A percentile compares a stretch with the other conserved stretches of the same genome.
Conservation (phyloP, 352 stramenopile genomes). For the Phytopythium kandeliae region DNA sequence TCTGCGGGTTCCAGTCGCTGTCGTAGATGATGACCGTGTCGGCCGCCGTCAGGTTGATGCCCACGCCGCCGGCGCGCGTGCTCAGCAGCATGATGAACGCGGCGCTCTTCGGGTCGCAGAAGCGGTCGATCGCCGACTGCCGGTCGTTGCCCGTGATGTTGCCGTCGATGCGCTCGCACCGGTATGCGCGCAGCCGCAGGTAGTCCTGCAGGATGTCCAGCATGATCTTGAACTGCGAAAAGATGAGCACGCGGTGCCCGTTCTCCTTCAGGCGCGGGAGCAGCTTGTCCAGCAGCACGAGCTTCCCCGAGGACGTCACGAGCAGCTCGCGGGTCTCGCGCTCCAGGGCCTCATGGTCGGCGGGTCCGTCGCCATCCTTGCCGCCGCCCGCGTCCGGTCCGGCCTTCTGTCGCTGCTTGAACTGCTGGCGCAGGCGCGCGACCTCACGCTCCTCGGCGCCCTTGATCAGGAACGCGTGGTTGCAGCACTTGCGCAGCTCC, state of each 20-base stretch:
- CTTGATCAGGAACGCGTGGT: slow-evolving; percentile 92
- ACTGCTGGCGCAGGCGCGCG: slow-evolving; percentile 49
- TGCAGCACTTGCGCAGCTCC: slow-evolving; percentile 94
- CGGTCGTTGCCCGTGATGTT: slow-evolving; percentile 96
- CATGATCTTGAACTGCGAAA: slow-evolving; percentile 99
- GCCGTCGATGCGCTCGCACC: slow-evolving; percentile 98
- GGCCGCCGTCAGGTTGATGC: slow-evolving; percentile 97
- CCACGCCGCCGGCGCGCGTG: slow-evolving; percentile 96
- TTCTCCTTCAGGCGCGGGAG: slow-evolving; percentile 94
- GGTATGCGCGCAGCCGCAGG: slow-evolving; percentile 86
- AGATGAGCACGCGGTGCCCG: slow-evolving; percentile 97
- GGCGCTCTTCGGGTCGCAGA: slow-evolving; percentile 54
- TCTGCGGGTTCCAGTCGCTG: slow-evolving; percentile 98
- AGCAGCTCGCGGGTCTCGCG: slow-evolving; percentile 82
- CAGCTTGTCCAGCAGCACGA: slow-evolving; percentile 99
- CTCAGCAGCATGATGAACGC: slow-evolving; percentile 98
- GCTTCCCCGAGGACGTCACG: slow-evolving; percentile 95
- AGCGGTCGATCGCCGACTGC: slow-evolving; percentile 92
- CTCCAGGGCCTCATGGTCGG: slow-evolving; percentile 43
- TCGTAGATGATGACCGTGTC: slow-evolving; percentile 99
- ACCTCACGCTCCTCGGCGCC: slow-evolving; percentile 83
- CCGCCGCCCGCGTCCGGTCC: background rate
- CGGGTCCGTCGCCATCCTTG: background rate
- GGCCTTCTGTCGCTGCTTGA: slow-evolving; percentile 13
- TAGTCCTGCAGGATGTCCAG: slow-evolving; percentile 99